Evolutionary conservation across 2,329 filamentous ascomycete species (phyloP).

Genomic region (Aspergillus hiratsukae): DNA sequence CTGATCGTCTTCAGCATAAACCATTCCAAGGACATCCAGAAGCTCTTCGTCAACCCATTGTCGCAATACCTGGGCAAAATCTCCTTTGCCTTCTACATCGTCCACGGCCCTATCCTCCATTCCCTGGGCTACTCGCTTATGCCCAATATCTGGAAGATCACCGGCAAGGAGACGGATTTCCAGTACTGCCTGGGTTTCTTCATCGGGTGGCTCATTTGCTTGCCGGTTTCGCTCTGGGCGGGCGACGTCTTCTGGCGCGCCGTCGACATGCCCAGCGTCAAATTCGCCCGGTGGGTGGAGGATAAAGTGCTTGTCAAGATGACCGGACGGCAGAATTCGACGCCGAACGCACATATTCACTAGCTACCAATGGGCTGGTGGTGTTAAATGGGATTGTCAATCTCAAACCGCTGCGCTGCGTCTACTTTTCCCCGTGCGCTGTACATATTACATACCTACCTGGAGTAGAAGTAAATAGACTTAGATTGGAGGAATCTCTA

Average conservation of each 20-base stretch:
- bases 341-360: constrained; percentile 1
- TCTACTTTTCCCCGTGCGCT: background rate
- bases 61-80: constrained; percentile 46
- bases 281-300: constrained; percentile 49
- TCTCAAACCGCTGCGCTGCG: background rate
- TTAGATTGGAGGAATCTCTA: constrained; percentile 11
- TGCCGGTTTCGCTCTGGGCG: constrained; percentile 47
- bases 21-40: constrained; percentile 37
- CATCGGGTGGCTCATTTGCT: constrained; percentile 37
- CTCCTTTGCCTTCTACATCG: constrained; percentile 46
- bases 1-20: constrained; percentile 42
- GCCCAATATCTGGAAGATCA: constrained; percentile 38
- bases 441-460: background rate
- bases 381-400: background rate
- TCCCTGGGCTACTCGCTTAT: constrained; percentile 42
- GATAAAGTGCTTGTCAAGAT: constrained; percentile 24
- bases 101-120: constrained; percentile 44
- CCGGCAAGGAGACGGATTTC: constrained; percentile 36
- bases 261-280: constrained; percentile 50
- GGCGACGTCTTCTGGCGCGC: constrained; percentile 58
- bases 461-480: constrained; percentile 12
- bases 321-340: constrained; percentile 5
- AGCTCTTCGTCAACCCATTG: constrained; percentile 37
- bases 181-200: constrained; percentile 38
- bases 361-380: background rate